Evolutionary conservation across 495 filamentous ascomycete genomes (phyloP), one percentile per base, ranked within the genome.

Genomic region (Penicillium turbatum): DNA sequence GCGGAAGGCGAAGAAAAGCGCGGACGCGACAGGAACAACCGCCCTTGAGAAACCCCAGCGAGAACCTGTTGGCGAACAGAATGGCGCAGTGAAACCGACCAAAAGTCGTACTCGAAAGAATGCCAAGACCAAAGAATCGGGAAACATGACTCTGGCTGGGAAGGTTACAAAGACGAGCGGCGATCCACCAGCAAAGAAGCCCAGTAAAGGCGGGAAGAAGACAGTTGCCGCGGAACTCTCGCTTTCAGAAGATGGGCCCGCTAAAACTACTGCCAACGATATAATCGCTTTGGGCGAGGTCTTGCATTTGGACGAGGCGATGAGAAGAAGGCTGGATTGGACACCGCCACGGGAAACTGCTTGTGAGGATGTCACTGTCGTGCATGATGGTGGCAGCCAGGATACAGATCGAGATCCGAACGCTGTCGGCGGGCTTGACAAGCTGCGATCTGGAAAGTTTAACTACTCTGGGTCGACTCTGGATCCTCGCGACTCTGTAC

Each of bases 251-350:
- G 21, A 48, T 30, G 31, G 38, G 2, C 19, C 36, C 1, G 32
- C 35, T 16, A 29, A 37, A 43, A 29, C 34, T 26, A 34, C 21
- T 47, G 19, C 24, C 9, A 49, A 17, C 6, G 53, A 37, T 19
- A 26, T 40, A 1, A 49, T 48, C 37, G 53, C 62, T 17, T 51
- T 60, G 50, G 57, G 53, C 7, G 45, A 59, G 17, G 36, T 56
- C 1, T 39, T 75, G 26, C 58, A 70, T 19, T 39, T 77, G 37
- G 70, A 72, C 8, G 60, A 61, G 16, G 72, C 72, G 15, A 48
- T 64, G 59, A 67, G 65, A 44, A 63, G 75, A 42, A 65, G 72
- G 26, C 21, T 69, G 47, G 69, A 78, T 53, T 78, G 75, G 75
- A 78, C 75, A n/a, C 75, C 75, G 10, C 68, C 68, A 11, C 66